Percentiles rank a stretch among this genome's conserved stretches.
These are phyloP conservation scores for Elymus sibiricus DNA, from an alignment of 176 grass and related monocot species.

Conservation along the genomic window DNA sequence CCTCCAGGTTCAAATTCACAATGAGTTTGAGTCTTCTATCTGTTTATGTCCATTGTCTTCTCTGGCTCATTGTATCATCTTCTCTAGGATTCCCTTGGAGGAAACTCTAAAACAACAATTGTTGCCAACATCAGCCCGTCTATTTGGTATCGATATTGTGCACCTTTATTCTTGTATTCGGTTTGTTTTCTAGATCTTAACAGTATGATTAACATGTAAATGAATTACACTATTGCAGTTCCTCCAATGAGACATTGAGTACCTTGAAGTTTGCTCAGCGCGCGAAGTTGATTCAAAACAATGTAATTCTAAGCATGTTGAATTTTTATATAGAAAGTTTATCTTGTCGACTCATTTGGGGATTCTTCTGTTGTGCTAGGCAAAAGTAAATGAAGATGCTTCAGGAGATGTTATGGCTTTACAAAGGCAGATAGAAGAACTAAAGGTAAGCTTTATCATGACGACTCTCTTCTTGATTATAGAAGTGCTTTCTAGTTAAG, in stretches of 20 bases:
- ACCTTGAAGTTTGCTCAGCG: constrained; percentile 98
- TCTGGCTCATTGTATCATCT: constrained; percentile 25
- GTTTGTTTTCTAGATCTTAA: constrained; percentile 1
- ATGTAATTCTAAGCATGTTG: constrained; percentile 46
- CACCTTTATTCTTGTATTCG: constrained; percentile 26
- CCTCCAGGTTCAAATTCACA: constrained; percentile 65
- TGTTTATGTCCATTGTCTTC: constrained; percentile 17
- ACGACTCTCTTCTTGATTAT: constrained; percentile 1
- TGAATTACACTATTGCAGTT: constrained; percentile 56
- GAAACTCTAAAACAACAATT: constrained; percentile 93
- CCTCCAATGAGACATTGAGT: constrained; percentile 87
- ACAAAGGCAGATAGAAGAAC: constrained; percentile 76
- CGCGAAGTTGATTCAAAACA: constrained; percentile 92
- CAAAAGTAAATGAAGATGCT: constrained; percentile 94
- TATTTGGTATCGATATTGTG: constrained; percentile 58
- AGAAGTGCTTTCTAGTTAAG: constrained; percentile 8
- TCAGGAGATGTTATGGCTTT: constrained; percentile 83
- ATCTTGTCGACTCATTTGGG: background rate
- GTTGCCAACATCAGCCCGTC: constrained; percentile 92
- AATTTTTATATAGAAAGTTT: constrained; percentile 21
- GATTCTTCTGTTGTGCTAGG: constrained; percentile 44
- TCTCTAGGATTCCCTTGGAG: constrained; percentile 84
- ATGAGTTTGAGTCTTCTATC: background rate
- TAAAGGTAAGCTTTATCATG: constrained; percentile 54
- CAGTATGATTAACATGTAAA: constrained; percentile 11